These are phyloP conservation scores for Sphagnurus paluster DNA, from an alignment of 1,284 basidiomycete species.

Conservation along the genomic window DNA sequence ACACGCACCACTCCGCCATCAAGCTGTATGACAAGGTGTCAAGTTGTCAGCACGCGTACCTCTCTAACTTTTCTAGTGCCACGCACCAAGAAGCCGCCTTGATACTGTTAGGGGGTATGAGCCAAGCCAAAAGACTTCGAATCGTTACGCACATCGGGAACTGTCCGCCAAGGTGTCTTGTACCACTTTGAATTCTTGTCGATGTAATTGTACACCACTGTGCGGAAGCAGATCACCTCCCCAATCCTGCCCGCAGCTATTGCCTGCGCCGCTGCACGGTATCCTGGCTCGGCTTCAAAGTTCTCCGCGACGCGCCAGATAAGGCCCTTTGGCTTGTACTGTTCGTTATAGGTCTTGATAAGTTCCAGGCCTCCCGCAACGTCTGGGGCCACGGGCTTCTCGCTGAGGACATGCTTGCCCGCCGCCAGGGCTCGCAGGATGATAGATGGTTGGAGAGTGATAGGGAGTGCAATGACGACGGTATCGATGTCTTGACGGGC, in stretches of 20 bases:
- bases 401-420: constrained; percentile 84
- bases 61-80: neutral
- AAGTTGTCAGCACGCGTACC: constrained; percentile 1
- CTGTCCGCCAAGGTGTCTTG: constrained; percentile 79
- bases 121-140: neutral
- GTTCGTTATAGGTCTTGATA: constrained; percentile 64
- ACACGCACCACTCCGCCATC: constrained; percentile 70
- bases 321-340: constrained; percentile 68
- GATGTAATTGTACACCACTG: constrained; percentile 55
- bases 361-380: constrained; percentile 63
- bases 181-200: constrained; percentile 71
- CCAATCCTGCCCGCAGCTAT: constrained; percentile 64
- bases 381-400: constrained; percentile 83
- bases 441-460: constrained; percentile 69
- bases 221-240: constrained; percentile 62
- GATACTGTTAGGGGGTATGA: constrained; percentile 50
- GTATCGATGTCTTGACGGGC: constrained; percentile 64
- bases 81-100: constrained; percentile 77
- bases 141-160: constrained; percentile 63
- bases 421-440: constrained; percentile 62
- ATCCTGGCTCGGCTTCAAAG: constrained; percentile 69
- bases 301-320: constrained; percentile 89
- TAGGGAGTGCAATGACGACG: constrained; percentile 79
- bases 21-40: constrained; percentile 37
- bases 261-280: constrained; percentile 51